A percentile compares a stretch with the other conserved stretches of the same genome.
Evolutionary conservation across 805 yeast genomes (phyloP).

Genomic region (Jamesozyma lodderae): DNA sequence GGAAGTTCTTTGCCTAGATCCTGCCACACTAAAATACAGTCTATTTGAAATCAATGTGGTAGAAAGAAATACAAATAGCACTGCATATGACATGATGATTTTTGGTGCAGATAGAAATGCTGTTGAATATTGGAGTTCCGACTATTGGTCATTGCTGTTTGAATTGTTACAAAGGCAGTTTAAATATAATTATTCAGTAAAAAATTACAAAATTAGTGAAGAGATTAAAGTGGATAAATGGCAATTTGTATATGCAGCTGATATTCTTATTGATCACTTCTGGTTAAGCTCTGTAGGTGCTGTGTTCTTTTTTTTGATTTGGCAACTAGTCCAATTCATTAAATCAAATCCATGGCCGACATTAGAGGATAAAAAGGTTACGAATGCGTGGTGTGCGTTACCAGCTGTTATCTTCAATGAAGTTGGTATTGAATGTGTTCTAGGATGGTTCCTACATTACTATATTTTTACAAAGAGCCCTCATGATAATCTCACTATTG

Average conservation of each 20-base stretch:
- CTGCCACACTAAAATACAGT: constrained; percentile 35
- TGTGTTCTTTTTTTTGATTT: constrained; percentile 4
- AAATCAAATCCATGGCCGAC: constrained; percentile 12
- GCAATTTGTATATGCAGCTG: constrained; percentile 12
- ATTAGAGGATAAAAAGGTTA: constrained; percentile 6
- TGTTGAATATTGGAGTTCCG: neutral
- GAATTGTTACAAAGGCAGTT: constrained; percentile 11
- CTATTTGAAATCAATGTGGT: constrained; percentile 5
- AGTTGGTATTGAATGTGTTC: constrained; percentile 12
- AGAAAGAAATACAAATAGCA: neutral
- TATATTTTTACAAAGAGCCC: constrained; percentile 16
- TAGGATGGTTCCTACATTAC: constrained; percentile 27
- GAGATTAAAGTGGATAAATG: constrained; percentile 11
- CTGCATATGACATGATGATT: neutral
- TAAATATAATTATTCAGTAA: constrained; percentile 17
- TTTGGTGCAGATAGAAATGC: neutral
- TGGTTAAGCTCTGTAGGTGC: constrained; percentile 16
- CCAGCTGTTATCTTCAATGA: constrained; percentile 7
- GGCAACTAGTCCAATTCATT: constrained; percentile 1
- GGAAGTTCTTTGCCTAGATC: constrained; percentile 79
- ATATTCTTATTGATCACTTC: constrained; percentile 7
- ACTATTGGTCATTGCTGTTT: constrained; percentile 3
- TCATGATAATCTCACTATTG: constrained; percentile 12
- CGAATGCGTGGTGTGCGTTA: neutral
- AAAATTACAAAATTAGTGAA: constrained; percentile 5